Percentiles rank a stretch among this genome's conserved stretches.
phyloP scores from a whole-genome alignment of 371 early-diverging fungal genomes.

The Rhizopus delemar region DNA sequence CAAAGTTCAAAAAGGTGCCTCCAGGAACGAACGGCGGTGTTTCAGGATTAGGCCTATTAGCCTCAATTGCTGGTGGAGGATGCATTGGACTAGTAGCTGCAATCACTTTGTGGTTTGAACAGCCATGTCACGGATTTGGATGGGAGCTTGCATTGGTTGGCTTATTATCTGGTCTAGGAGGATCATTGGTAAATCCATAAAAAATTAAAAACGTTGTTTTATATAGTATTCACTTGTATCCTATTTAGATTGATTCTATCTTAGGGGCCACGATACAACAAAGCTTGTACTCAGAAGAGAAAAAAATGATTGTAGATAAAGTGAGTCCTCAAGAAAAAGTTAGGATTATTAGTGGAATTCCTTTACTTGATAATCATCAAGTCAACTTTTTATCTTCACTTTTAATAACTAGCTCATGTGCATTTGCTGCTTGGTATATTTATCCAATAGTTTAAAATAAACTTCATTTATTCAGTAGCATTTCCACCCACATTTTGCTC shows the following conservation, averaged over 20 bases:
- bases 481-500: conserved; percentile 61
- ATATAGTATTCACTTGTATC: background rate
- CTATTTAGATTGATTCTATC: conserved; percentile 71
- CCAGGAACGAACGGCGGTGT: conserved; percentile 90
- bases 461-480: conserved; percentile 8
- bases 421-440: conserved; percentile 13
- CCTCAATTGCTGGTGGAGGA: conserved; percentile 75
- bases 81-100: conserved; percentile 69
- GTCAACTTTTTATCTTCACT: conserved; percentile 42
- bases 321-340: conserved; percentile 40
- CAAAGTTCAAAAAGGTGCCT: conserved; percentile 70
- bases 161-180: conserved; percentile 65
- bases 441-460: conserved; percentile 1
- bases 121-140: conserved; percentile 38
- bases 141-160: conserved; percentile 52
- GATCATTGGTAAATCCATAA: conserved; percentile 63
- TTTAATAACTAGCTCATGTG: conserved; percentile 14
- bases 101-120: conserved; percentile 51
- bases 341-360: conserved; percentile 59
- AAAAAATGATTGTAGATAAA: conserved; percentile 54
- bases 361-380: conserved; percentile 80
- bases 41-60: conserved; percentile 62
- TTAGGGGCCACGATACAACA: conserved; percentile 84
- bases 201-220: background rate
- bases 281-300: conserved; percentile 65